These are phyloP conservation scores for Orbilia quercus DNA, from an alignment of 2,329 filamentous ascomycete genomes.

Conservation along the genomic window DNA sequence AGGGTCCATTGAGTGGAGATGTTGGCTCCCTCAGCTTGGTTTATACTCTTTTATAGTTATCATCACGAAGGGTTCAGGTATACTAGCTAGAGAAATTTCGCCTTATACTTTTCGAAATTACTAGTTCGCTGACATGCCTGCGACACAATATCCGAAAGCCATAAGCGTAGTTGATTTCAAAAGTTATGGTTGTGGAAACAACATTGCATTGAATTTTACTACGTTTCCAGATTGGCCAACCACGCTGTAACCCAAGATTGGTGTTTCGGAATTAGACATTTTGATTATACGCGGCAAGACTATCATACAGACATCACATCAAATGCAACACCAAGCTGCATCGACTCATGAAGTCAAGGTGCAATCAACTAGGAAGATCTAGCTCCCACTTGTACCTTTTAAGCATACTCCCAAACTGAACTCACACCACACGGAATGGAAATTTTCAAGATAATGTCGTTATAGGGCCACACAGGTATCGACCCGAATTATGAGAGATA, in stretches of 20 bases:
- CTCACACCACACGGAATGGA: neutral
- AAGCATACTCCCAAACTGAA: no score
- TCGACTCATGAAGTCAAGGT: neutral
- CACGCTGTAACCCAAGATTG: neutral
- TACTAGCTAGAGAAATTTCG: no score
- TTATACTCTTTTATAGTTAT: no score
- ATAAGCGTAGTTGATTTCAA: no score
- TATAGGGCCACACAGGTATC: slow-evolving; percentile 26
- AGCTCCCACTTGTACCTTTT: neutral
- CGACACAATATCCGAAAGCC: no score
- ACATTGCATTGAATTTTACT: neutral
- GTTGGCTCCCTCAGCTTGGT: no score
- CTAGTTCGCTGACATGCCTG: no score
- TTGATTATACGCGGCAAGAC: slow-evolving; percentile 4
- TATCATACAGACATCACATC: slow-evolving; percentile 17
- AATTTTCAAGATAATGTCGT: neutral
- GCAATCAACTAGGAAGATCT: slow-evolving; percentile 3
- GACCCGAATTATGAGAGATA: neutral
- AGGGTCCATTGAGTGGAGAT: no score
- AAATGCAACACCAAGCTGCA: no score
- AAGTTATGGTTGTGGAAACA: no score
- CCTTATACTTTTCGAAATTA: no score
- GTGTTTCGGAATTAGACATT: slow-evolving; percentile 13
- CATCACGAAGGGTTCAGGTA: no score
- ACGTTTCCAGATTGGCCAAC: neutral